A percentile compares a stretch with the other conserved stretches of the same genome.
Evolutionary conservation across 2,329 filamentous ascomycete genomes (phyloP).

Genomic region (Calycina herbarum): DNA sequence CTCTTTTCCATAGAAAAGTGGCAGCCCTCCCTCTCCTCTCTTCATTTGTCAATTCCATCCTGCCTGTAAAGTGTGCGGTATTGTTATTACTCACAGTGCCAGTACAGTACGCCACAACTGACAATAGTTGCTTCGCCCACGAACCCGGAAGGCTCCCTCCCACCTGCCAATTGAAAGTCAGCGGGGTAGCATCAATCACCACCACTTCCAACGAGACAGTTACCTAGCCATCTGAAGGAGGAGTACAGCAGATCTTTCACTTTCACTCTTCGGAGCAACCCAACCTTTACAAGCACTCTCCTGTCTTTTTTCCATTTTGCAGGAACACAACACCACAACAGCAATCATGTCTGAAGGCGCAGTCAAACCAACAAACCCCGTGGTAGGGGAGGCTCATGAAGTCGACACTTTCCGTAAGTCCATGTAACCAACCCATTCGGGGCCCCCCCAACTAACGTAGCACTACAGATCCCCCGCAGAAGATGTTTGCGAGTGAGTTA

Average conservation of each 20-base stretch:
- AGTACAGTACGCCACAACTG: too few species aligned
- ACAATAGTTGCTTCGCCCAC: too few species aligned
- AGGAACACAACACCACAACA: not conserved
- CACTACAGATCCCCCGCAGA: conserved; percentile 58
- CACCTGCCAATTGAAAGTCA: not conserved
- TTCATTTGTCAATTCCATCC: not conserved
- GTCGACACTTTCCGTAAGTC: conserved; percentile 71
- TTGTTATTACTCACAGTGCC: not conserved
- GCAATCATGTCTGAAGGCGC: conserved; percentile 47
- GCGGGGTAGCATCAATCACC: conserved; percentile 1
- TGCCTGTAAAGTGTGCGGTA: not conserved
- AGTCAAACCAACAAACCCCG: conserved; percentile 48
- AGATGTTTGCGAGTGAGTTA: conserved; percentile 66
- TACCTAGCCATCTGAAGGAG: not conserved
- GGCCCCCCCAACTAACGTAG: conserved; percentile 23
- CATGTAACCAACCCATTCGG: not conserved
- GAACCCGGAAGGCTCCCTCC: not conserved
- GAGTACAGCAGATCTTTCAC: not conserved
- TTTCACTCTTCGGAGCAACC: not conserved
- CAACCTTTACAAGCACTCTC: not conserved
- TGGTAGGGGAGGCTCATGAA: conserved; percentile 73
- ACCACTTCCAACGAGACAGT: not conserved
- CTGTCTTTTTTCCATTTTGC: not conserved
- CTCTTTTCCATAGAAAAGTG: not conserved
- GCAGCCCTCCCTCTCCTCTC: not conserved